Evolutionary conservation across 2,329 filamentous ascomycete genomes (phyloP).

Genomic region (Diaporthe sp.): DNA sequence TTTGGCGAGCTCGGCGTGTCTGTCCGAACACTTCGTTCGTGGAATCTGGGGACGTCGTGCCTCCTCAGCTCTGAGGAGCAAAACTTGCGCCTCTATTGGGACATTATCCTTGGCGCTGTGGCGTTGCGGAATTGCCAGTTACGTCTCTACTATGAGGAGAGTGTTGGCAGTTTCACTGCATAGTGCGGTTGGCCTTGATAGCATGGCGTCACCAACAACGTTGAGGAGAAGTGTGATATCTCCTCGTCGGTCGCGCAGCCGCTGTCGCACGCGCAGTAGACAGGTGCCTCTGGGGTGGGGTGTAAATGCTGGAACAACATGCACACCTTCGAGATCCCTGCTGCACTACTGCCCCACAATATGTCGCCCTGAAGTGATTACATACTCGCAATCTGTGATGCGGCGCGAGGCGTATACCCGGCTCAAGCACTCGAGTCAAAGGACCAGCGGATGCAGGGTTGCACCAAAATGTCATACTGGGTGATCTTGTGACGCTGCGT

Average conservation of each 20-base stretch:
- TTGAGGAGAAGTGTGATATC: slow-evolving; percentile 1
- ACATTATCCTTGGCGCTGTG: not conserved
- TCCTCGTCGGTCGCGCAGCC: not conserved
- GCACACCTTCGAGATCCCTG: slow-evolving; percentile 22
- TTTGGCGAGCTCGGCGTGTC: not conserved
- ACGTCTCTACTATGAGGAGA: not conserved
- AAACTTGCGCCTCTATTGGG: not conserved
- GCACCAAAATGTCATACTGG: not conserved
- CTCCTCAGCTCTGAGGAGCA: not conserved
- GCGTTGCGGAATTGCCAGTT: not conserved
- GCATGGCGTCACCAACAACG: not conserved
- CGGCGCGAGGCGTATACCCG: not conserved
- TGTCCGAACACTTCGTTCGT: not conserved
- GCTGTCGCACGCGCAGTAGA: slow-evolving; percentile 8
- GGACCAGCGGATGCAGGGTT: not conserved
- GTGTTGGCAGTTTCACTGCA: slow-evolving; percentile 11
- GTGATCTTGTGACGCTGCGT: slow-evolving; percentile 13
- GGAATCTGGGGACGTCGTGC: not conserved
- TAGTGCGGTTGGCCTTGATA: slow-evolving; percentile 4
- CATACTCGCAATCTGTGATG: slow-evolving; percentile 3
- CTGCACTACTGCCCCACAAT: slow-evolving; percentile 8
- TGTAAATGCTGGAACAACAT: slow-evolving; percentile 18
- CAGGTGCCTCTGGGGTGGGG: not conserved
- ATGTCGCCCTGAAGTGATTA: slow-evolving; percentile 5
- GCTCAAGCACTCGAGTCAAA: not conserved